Evolutionary conservation across 208 protist genomes (phyloP), one percentile per base, ranked within the genome.

Genomic region (Crithidia bombi): DNA sequence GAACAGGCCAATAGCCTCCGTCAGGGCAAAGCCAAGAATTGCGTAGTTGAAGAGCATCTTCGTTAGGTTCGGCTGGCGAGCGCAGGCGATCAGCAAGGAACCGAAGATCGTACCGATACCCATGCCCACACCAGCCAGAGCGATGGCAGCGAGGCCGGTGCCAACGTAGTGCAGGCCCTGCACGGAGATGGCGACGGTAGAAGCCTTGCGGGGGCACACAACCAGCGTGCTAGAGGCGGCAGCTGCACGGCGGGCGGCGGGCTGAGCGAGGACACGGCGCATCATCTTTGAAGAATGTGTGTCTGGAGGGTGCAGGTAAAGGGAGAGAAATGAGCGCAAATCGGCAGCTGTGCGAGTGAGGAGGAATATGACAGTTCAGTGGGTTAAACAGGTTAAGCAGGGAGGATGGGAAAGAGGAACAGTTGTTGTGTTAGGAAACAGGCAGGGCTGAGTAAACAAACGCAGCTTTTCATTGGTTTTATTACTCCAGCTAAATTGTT

Each of bases 21-120:
- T 95, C 75, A 97, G 81, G 57, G 92, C 92, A 73, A 97, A 97
- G 43, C 92, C 92, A 3, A 97, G 87, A 93, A 97, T 95, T 70
- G 90, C 90, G 81, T 97, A 97, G 88, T 95, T 95, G 77, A 97
- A 95, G 26, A 97, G 82, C 90, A 93, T 93, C 83, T 93, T 93
- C 75, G 89, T 91, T 59, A 97, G 70, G 79, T 95, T 95, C 23
- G 92, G 92, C 83, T 97, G 90, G 54, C 92, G 92, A 36, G 92
- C 89, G 79, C 89, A 94, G 66, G 86, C 88, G 28, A 97, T 75
- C 15, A 97, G 78, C 25, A 95, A 82, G 71, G 78, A 83, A 63
- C 90, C 89, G 70, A 97, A 97, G 79, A 95, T 93, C 44, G 85
- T 94, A 73, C 90, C 92, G 61, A 97, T 95, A 84, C 92, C 92